These are phyloP conservation scores for Fusarium luffae DNA, from an alignment of 2,329 filamentous ascomycete species.

Conservation along the genomic window DNA sequence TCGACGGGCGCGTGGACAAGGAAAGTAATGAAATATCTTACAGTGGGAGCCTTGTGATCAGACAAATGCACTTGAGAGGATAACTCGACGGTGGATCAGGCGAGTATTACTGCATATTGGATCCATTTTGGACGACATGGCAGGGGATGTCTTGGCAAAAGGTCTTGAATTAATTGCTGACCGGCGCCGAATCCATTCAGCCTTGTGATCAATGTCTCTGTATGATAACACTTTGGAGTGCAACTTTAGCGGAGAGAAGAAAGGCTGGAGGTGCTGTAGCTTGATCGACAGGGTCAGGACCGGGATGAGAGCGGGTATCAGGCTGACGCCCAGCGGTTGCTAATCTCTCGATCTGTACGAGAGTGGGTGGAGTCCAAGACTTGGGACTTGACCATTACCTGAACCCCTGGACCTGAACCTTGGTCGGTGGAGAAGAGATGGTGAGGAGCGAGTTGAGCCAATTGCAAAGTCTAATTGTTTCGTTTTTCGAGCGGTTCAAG, in stretches of 20 bases:
- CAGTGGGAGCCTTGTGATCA: conserved; percentile 10
- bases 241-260: background rate
- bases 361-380: background rate
- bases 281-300: conserved; percentile 8
- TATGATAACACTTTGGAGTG: background rate
- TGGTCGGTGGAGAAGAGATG: background rate
- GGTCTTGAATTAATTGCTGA: background rate
- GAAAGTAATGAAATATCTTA: conserved; percentile 2
- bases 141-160: conserved; percentile 14
- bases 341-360: conserved; percentile 13
- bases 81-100: conserved; percentile 5
- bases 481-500: background rate
- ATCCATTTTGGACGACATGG: conserved; percentile 14
- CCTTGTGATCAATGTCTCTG: conserved; percentile 3
- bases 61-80: background rate
- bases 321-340: conserved; percentile 6
- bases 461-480: background rate
- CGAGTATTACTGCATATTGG: conserved; percentile 12
- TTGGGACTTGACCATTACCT: background rate
- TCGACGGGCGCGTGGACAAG: conserved; percentile 27
- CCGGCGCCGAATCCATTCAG: background rate
- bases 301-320: background rate
- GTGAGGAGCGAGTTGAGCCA: background rate
- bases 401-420: background rate
- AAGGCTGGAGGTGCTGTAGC: background rate